Percentiles rank a stretch among this genome's conserved stretches.
Conservation (phyloP, 768 basidiomycete genomes). For the Hericium rajendrae region DNA sequence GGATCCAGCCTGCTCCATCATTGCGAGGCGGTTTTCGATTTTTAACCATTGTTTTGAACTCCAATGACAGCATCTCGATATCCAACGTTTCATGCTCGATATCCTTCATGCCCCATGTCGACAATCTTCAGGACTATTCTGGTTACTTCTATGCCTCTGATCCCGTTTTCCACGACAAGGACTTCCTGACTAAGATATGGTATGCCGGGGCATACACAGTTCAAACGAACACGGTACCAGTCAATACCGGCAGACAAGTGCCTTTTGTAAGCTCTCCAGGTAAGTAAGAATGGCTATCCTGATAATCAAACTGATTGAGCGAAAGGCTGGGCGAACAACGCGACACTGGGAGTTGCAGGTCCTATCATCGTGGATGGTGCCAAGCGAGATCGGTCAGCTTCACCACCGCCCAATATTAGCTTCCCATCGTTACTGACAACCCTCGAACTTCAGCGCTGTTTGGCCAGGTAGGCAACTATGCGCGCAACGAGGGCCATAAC, state of each 20-base stretch:
- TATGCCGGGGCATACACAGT: constrained; percentile 55
- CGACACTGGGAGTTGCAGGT: constrained; percentile 43
- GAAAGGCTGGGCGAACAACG: constrained; percentile 46
- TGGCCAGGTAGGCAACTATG: not conserved
- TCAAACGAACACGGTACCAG: constrained; percentile 43
- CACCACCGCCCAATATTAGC: not conserved
- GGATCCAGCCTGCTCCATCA: constrained; percentile 36
- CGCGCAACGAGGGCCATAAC: not conserved
- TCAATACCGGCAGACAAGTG: constrained; percentile 40
- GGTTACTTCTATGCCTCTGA: constrained; percentile 45
- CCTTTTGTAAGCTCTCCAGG: constrained; percentile 35
- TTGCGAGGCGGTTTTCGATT: constrained; percentile 47
- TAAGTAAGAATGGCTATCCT: not conserved
- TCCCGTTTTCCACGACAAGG: constrained; percentile 31
- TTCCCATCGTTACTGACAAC: not conserved
- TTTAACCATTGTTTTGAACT: constrained; percentile 36
- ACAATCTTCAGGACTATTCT: constrained; percentile 36
- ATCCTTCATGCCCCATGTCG: constrained; percentile 44
- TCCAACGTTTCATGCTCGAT: constrained; percentile 43
- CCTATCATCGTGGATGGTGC: constrained; percentile 56
- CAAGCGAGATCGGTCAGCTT: constrained; percentile 48
- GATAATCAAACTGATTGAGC: not conserved
- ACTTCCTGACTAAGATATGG: constrained; percentile 50
- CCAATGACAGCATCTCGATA: constrained; percentile 26
- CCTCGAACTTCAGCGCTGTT: not conserved